A percentile compares a stretch with the other conserved stretches of the same genome.
These are phyloP conservation scores for Gamarada debralockiae DNA, from an alignment of 495 filamentous ascomycete genomes.

Conservation along the genomic window DNA sequence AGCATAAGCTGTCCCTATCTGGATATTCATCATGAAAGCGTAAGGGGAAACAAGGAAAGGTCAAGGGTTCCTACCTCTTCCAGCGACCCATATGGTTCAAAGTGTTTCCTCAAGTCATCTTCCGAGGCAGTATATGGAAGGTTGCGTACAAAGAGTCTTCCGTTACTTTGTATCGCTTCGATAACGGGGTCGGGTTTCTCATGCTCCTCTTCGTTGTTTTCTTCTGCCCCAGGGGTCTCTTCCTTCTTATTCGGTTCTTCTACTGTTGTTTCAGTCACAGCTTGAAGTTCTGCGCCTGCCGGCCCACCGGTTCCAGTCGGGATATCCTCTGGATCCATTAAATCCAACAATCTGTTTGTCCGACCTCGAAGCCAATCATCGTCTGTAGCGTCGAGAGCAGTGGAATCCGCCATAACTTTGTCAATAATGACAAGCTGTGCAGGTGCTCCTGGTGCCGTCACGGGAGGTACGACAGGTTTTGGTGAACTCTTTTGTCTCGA, in stretches of 20 bases:
- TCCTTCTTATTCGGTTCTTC: not conserved
- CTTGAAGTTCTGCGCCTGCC: not conserved
- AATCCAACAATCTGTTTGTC: conserved; percentile 84
- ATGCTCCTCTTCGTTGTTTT: conserved; percentile 26
- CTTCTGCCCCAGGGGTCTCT: conserved; percentile 2
- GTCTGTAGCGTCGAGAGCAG: conserved; percentile 52
- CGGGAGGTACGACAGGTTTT: not conserved
- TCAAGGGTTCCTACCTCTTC: conserved; percentile 70
- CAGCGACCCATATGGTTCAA: conserved; percentile 64
- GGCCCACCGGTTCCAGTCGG: not conserved
- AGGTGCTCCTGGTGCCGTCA: not conserved
- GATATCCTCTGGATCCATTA: conserved; percentile 59
- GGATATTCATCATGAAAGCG: conserved; percentile 83
- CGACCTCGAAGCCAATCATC: conserved; percentile 90
- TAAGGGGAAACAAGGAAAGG: conserved; percentile 22
- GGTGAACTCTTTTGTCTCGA: conserved; percentile 24
- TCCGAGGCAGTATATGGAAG: conserved; percentile 77
- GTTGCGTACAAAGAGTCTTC: conserved; percentile 84
- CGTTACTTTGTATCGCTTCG: conserved; percentile 50
- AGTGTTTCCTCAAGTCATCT: conserved; percentile 68
- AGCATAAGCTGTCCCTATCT: conserved; percentile 99
- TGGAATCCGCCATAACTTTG: not conserved
- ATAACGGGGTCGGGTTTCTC: conserved; percentile 30
- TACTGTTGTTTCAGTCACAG: conserved; percentile 2
- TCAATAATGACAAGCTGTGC: not conserved